Percentiles rank a stretch among this genome's conserved stretches.
Evolutionary conservation across 768 basidiomycete species (phyloP).

Genomic region (Kwoniella shandongensis): DNA sequence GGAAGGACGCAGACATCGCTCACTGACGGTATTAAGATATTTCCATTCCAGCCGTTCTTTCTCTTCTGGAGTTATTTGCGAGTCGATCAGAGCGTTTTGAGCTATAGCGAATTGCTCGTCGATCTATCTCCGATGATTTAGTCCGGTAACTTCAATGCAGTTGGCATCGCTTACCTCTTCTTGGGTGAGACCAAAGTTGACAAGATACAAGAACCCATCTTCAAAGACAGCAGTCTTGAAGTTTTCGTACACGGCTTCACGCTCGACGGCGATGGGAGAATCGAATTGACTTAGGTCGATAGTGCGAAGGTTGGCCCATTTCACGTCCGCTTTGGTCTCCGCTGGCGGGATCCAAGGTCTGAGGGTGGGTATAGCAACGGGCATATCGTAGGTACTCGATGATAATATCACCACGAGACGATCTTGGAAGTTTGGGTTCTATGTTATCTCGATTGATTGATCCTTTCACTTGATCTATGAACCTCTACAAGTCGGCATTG

Average conservation of each 20-base stretch:
- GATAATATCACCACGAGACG: too few relatives aligned
- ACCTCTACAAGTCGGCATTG: too few relatives aligned
- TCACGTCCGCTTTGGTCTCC: constrained; percentile 2
- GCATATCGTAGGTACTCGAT: neutral
- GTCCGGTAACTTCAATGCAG: too few relatives aligned
- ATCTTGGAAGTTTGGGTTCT: too few relatives aligned
- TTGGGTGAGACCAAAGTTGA: constrained; percentile 19
- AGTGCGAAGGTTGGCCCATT: constrained; percentile 22
- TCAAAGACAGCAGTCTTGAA: constrained; percentile 18
- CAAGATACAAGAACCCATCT: constrained; percentile 26
- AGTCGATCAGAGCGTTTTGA: constrained; percentile 7
- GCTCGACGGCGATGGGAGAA: constrained; percentile 2
- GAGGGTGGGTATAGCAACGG: neutral
- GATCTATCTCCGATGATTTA: neutral
- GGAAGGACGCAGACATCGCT: neutral
- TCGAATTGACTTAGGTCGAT: constrained; percentile 24
- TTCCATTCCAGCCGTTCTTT: constrained; percentile 7
- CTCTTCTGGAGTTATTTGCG: constrained; percentile 14
- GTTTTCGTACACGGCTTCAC: constrained; percentile 9
- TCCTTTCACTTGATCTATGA: too few relatives aligned
- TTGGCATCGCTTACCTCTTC: constrained; percentile 7
- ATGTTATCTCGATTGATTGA: too few relatives aligned
- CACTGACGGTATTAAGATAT: constrained; percentile 2
- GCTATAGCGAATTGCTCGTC: constrained; percentile 1
- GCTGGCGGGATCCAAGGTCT: constrained; percentile 14